These are phyloP conservation scores for Babesia bigemina DNA, from an alignment of 169 alveolate genomes.

Conservation along the genomic window DNA sequence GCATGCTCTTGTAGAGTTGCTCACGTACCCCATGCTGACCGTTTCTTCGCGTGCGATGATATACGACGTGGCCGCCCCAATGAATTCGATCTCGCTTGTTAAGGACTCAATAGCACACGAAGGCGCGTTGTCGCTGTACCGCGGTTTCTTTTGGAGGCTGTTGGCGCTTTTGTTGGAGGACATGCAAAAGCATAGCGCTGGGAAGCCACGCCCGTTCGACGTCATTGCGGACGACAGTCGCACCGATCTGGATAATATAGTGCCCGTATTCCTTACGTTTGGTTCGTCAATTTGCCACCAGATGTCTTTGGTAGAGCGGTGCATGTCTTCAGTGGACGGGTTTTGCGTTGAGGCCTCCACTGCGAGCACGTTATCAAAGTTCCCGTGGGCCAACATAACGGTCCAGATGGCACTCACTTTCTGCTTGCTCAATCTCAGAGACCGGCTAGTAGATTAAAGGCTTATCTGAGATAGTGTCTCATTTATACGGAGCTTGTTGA, in stretches of 20 bases:
- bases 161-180: slow-evolving; percentile 20
- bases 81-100: neutral
- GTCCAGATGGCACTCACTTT: slow-evolving; percentile 34
- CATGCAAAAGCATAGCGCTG: slow-evolving; percentile 5
- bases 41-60: slow-evolving; percentile 50
- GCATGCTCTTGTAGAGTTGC: slow-evolving; percentile 32
- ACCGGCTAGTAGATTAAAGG: slow-evolving; percentile 8
- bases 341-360: slow-evolving; percentile 37
- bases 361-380: neutral
- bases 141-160: slow-evolving; percentile 47
- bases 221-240: slow-evolving; percentile 2
- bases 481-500: neutral
- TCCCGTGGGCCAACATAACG: slow-evolving; percentile 50
- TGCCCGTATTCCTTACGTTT: slow-evolving; percentile 44
- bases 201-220: neutral
- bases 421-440: slow-evolving; percentile 39
- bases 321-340: slow-evolving; percentile 60
- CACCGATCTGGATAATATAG: slow-evolving; percentile 31
- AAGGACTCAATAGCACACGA: slow-evolving; percentile 26
- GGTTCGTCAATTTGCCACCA: slow-evolving; percentile 26
- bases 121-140: slow-evolving; percentile 45
- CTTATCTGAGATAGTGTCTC: neutral
- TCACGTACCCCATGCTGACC: slow-evolving; percentile 58
- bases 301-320: slow-evolving; percentile 45
- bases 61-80: slow-evolving; percentile 41